Base-by-base conservation (phyloP, 768 basidiomycete species). In the Austroboletus eburneus region DNA sequence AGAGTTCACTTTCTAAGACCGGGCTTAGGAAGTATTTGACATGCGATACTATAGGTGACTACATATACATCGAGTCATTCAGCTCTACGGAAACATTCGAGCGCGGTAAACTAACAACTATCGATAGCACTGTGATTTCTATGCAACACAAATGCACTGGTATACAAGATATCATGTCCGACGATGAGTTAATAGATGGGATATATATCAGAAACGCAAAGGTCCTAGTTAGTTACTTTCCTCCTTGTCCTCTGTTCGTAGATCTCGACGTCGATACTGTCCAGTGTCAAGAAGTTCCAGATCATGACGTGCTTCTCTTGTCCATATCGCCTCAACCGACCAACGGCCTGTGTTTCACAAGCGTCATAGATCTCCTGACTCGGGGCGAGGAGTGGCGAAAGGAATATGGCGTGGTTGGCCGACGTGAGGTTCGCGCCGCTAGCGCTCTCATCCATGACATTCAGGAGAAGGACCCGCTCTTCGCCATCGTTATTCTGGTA, bases 391-490 rank as follows among this genome's bases (percentile, higher is more conserved):
- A 97, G 76, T 9, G 94, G 94, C 9, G 91, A 93, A 45, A 97
- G 73, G 75, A 97, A 97, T 63, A 96, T 85, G 30, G 91, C 93
- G 61, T 94, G 91, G 67, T 93, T 97, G 17, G 94, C 94, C 29
- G 80, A 82, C 3, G 93, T 96, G 62, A 97, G 69, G 64, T 97
- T 97, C 54, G 88, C 87, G 36, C 91, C 91, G 49, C 88, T 89
- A n/a, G 91, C 89, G 51, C 89, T 92, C 67, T 94, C 91, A 66
- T 95, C 91, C 81, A 89, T 92, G 52, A 95, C 87, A 56, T 91
- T 91, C 51, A 97, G 70, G 44, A 97, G 73, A 38, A 97, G 73
- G 14, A 93, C 91, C 25, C 84, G 79, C 56, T 88, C 87, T 47
- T 77, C 70, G 58, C 84, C 80, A 36, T 81, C 73, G 45, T 85